These are phyloP conservation scores for Chaetomium tenue DNA, from an alignment of 495 filamentous ascomycete species.

Conservation along the genomic window DNA sequence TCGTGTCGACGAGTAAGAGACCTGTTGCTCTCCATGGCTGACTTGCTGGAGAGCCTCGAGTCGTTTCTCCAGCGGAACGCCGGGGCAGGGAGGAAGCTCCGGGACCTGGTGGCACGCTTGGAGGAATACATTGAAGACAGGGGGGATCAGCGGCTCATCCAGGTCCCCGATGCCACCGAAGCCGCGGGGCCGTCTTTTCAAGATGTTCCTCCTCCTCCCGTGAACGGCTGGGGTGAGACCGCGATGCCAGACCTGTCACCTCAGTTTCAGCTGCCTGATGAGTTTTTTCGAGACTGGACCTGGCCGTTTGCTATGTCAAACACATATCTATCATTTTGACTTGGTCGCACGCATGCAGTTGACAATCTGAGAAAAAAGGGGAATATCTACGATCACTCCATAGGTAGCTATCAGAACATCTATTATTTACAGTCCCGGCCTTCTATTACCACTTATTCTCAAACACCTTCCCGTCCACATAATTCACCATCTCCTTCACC, in stretches of 20 bases:
- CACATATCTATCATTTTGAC: slow-evolving; percentile 15
- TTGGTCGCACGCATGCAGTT: background rate
- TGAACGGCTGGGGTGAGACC: slow-evolving; percentile 5
- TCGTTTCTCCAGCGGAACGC: slow-evolving; percentile 41
- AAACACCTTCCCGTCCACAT: slow-evolving; percentile 46
- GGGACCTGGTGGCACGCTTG: slow-evolving; percentile 46
- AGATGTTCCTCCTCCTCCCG: background rate
- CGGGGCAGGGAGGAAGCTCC: slow-evolving; percentile 44
- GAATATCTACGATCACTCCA: no score
- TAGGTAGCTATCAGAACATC: no score
- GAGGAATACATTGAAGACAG: slow-evolving; percentile 50
- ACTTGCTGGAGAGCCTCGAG: slow-evolving; percentile 50
- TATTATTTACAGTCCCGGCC: slow-evolving; percentile 10
- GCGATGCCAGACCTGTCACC: slow-evolving; percentile 17
- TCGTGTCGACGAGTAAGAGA: slow-evolving; percentile 46
- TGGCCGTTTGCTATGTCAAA: slow-evolving; percentile 20
- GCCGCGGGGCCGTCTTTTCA: slow-evolving; percentile 4
- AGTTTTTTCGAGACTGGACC: slow-evolving; percentile 25
- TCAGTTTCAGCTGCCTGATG: slow-evolving; percentile 27
- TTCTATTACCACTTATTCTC: slow-evolving; percentile 41
- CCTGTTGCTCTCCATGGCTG: slow-evolving; percentile 51
- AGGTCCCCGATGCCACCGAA: slow-evolving; percentile 11
- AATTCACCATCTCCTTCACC: slow-evolving; percentile 51
- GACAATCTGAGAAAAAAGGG: no score
- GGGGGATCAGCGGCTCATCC: slow-evolving; percentile 17